These are phyloP conservation scores for Aspergillus versicolor DNA, from an alignment of 2,329 filamentous ascomycete genomes.

Conservation along the genomic window DNA sequence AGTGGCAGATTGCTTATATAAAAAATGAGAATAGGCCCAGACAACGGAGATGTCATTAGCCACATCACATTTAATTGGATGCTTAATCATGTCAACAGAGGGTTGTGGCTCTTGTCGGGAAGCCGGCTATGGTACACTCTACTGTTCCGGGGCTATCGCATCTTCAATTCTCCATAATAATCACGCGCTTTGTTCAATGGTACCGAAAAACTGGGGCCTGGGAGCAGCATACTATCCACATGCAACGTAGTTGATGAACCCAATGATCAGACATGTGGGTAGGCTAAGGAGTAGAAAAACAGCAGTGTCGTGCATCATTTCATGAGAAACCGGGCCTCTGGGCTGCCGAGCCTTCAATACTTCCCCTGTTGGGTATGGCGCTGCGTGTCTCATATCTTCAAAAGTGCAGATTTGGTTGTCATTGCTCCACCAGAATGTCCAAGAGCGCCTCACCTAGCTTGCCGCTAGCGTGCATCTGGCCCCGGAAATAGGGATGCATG, in stretches of 20 bases:
- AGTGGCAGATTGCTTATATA: not conserved
- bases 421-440: not conserved
- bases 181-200: not conserved
- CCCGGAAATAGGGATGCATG: not conserved
- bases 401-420: not conserved
- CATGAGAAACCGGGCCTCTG: too few species aligned
- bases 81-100: not conserved
- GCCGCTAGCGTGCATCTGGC: not conserved
- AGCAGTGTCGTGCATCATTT: too few species aligned
- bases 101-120: not conserved
- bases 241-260: not conserved
- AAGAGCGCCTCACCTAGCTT: not conserved
- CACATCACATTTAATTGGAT: not conserved
- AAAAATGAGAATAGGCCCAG: not conserved
- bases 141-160: not conserved
- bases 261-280: too few species aligned
- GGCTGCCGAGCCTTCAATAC: too few species aligned
- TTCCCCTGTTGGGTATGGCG: too few species aligned
- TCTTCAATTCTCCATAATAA: too few species aligned
- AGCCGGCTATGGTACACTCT: not conserved
- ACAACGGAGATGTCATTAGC: not conserved
- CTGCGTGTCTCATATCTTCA: too few species aligned
- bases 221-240: not conserved
- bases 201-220: conserved; percentile 3
- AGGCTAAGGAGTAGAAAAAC: too few species aligned